Percentiles rank a stretch among this genome's conserved stretches.
Evolutionary conservation across 2,329 filamentous ascomycete genomes (phyloP).

Genomic region (Epicoccum sorghinum): DNA sequence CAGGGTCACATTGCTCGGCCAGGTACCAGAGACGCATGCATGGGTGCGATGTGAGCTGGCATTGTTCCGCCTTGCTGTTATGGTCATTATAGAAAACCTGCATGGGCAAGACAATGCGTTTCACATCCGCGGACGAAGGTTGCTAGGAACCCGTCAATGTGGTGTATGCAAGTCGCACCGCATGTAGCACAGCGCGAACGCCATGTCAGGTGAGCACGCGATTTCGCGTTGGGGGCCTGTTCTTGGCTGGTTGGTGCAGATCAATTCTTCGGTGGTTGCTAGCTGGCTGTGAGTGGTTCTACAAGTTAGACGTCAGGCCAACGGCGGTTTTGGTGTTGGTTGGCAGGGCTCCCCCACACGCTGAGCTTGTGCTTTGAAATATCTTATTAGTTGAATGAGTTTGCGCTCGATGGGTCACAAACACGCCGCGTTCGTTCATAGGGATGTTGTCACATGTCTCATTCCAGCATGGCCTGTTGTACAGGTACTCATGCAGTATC

Average conservation of each 20-base stretch:
- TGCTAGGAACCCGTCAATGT: conserved; percentile 1
- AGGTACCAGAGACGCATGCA: conserved; percentile 34
- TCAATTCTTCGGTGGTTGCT: neutral
- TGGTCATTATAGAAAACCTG: conserved; percentile 13
- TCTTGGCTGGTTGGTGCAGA: neutral
- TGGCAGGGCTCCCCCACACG: too few species aligned
- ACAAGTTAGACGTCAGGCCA: too few species aligned
- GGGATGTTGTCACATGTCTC: conserved; percentile 18
- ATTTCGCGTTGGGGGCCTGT: conserved; percentile 11
- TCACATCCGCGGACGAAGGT: conserved; percentile 21
- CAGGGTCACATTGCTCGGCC: conserved; percentile 33
- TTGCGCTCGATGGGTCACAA: too few species aligned
- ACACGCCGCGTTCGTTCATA: conserved; percentile 9
- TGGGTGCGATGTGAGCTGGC: conserved; percentile 20
- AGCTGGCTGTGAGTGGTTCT: too few species aligned
- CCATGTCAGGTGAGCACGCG: conserved; percentile 32
- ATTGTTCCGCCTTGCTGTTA: conserved; percentile 27
- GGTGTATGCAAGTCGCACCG: conserved; percentile 9
- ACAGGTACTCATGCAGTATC: conserved; percentile 18
- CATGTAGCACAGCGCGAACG: conserved; percentile 19
- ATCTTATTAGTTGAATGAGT: too few species aligned
- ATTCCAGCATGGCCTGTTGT: conserved; percentile 16
- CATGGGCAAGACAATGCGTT: conserved; percentile 31
- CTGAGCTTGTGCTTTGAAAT: too few species aligned
- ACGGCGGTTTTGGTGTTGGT: too few species aligned